Percentiles rank a stretch among this genome's conserved stretches.
Evolutionary conservation across 2,329 filamentous ascomycete species (phyloP).

Genomic region (Sordariomycetes sp.): DNA sequence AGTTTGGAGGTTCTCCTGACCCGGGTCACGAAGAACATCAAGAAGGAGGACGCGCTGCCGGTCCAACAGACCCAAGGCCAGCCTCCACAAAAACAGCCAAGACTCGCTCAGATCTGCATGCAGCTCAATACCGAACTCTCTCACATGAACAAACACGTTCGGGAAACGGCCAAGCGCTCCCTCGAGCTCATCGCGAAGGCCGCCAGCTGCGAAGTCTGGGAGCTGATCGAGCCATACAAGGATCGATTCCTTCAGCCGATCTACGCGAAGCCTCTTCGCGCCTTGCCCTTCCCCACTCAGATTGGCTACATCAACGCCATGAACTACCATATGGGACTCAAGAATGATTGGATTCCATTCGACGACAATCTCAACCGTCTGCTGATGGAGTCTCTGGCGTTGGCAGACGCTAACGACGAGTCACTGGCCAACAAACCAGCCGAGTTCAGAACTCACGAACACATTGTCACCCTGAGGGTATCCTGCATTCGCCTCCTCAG

Average conservation of each 20-base stretch:
- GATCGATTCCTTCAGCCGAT: conserved; percentile 85
- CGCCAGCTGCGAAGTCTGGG: conserved; percentile 70
- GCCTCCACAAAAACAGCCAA: conserved; percentile 39
- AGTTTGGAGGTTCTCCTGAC: conserved; percentile 73
- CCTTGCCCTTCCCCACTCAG: conserved; percentile 86
- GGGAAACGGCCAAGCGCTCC: conserved; percentile 74
- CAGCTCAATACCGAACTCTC: conserved; percentile 82
- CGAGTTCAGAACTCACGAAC: conserved; percentile 91
- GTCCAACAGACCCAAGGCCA: conserved; percentile 30
- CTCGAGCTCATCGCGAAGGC: conserved; percentile 75
- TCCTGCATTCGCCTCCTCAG: conserved; percentile 90
- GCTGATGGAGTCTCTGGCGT: conserved; percentile 83
- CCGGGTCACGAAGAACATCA: conserved; percentile 68
- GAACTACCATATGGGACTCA: conserved; percentile 85
- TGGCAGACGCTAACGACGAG: conserved; percentile 93
- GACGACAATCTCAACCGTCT: conserved; percentile 86
- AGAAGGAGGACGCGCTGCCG: conserved; percentile 59
- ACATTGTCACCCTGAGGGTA: conserved; percentile 84
- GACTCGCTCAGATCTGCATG: conserved; percentile 69
- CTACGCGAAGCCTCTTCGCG: conserved; percentile 88
- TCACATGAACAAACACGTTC: conserved; percentile 93
- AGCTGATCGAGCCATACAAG: conserved; percentile 82
- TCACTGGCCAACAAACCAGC: conserved; percentile 84
- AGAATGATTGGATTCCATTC: conserved; percentile 81
- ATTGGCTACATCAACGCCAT: conserved; percentile 98